Percentiles rank a stretch among this genome's conserved stretches.
Conservation (phyloP, 179 eudicot species). For the Vitellaria paradoxa region DNA sequence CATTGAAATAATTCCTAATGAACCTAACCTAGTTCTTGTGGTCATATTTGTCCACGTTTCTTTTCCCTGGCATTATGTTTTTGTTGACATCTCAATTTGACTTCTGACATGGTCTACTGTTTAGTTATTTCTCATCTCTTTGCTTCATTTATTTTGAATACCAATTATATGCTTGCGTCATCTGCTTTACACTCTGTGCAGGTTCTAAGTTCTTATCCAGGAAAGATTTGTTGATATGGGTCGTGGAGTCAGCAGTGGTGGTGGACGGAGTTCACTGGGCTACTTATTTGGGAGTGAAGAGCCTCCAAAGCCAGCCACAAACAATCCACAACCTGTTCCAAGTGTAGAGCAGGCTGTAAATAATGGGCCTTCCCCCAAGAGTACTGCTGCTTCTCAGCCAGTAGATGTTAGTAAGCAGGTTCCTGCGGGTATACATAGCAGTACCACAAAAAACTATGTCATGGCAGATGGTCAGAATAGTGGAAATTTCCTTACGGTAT, state of each 20-base stretch:
- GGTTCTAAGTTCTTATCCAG: slow-evolving; percentile 10
- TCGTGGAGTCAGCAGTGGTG: slow-evolving; percentile 78
- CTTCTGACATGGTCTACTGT: neutral
- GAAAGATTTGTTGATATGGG: slow-evolving; percentile 32
- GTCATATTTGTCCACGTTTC: neutral
- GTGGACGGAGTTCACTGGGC: slow-evolving; percentile 71
- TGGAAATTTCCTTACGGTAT: slow-evolving; percentile 74
- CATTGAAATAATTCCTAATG: neutral
- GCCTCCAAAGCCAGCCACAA: slow-evolving; percentile 47
- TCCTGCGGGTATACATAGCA: slow-evolving; percentile 67
- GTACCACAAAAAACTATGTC: slow-evolving; percentile 49
- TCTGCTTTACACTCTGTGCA: neutral
- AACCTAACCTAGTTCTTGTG: neutral
- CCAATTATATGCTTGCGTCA: neutral
- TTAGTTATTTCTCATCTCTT: neutral
- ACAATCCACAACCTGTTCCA: slow-evolving; percentile 26
- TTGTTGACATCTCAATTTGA: neutral
- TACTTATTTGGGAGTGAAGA: slow-evolving; percentile 72
- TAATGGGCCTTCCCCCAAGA: slow-evolving; percentile 35
- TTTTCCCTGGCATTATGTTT: neutral
- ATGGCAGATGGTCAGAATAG: slow-evolving; percentile 71
- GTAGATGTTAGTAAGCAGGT: slow-evolving; percentile 43
- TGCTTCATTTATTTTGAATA: neutral
- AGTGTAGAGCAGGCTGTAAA: slow-evolving; percentile 29
- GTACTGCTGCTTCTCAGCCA: slow-evolving; percentile 30